These are phyloP conservation scores for Obba rivulosa DNA, from an alignment of 768 basidiomycete genomes.

Conservation along the genomic window DNA sequence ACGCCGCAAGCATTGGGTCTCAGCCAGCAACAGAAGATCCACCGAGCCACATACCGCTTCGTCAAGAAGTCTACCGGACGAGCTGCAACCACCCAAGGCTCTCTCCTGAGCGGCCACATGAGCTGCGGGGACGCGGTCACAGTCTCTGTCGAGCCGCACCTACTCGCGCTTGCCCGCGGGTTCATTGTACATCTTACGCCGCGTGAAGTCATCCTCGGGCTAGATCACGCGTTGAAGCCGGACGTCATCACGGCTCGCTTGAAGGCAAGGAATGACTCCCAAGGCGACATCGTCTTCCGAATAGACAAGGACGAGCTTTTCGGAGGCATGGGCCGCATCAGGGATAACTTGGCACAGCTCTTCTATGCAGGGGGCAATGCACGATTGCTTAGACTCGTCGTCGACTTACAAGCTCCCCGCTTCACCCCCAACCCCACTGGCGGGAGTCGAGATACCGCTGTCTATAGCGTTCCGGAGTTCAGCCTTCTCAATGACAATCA, in stretches of 20 bases:
- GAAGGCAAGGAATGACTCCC: conserved; percentile 16
- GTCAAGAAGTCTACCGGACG: conserved; percentile 13
- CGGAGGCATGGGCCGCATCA: conserved; percentile 80
- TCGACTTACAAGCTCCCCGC: conserved; percentile 67
- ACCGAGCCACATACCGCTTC: conserved; percentile 78
- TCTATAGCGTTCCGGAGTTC: background rate
- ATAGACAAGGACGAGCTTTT: conserved; percentile 93
- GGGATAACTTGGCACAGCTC: conserved; percentile 84
- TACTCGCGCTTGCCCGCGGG: conserved; percentile 82
- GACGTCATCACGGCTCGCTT: conserved; percentile 35
- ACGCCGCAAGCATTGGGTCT: conserved; percentile 23
- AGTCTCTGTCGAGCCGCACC: conserved; percentile 79
- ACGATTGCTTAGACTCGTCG: conserved; percentile 65
- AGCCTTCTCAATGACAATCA: conserved; percentile 64
- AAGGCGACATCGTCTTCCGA: conserved; percentile 52
- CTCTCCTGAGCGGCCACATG: conserved; percentile 76
- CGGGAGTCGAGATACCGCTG: conserved; percentile 26
- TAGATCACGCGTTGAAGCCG: conserved; percentile 72
- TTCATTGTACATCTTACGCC: conserved; percentile 73
- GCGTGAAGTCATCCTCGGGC: conserved; percentile 62
- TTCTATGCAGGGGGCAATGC: conserved; percentile 79
- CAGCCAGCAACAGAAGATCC: conserved; percentile 42
- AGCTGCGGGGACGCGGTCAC: conserved; percentile 77
- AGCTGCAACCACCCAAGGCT: conserved; percentile 10
- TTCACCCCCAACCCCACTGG: conserved; percentile 41